Base-by-base conservation (phyloP, 768 basidiomycete species). In the Nevesoporus exiguus region DNA sequence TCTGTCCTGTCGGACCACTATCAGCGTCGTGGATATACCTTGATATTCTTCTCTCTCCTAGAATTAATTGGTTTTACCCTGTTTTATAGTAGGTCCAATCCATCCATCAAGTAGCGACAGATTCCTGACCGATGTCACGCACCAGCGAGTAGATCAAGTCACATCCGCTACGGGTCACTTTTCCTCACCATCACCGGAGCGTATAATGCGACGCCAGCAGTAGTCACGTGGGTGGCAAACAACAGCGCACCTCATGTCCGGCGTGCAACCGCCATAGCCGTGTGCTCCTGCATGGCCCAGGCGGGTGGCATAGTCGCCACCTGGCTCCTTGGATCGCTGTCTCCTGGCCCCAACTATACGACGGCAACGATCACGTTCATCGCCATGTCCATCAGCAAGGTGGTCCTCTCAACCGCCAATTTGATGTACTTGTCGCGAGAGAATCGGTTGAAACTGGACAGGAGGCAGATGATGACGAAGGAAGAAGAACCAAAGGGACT, bases 1-100 rank as follows among this genome's bases (percentile, higher is more conserved):
- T 76, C 81, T 5, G 71, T 74, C 59, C 59, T 85, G 7, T 84
- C 84, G 19, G 84, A 86, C 53, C 71, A 68, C 3, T 83, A 78
- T 57, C 73, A 66, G 40, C 77, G 76, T 53, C 81, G 83, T 36
- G 83, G 82, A 4, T 58, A 76, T 14, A 71, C 75, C 3, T 65
- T 70, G 6, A 78, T 82, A 27, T 67, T 82, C 51, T 73, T 73
- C 29, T 73, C 74, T 13, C 3, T 79, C 21, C 56, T 81, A 3
- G 68, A 71, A 46, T 57, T 77, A n/a, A 74, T 78, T 15, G 84
- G 85, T 2, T 84, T 83, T 60, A 63, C 69, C 8, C 75, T 83
- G 67, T 84, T 78, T 68, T 71, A 81, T 36, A 75, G 82, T 49
- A 44, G 7, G 42, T 15, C 10, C 21, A 15, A 44, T 21, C n/a